Percentiles rank a stretch among this genome's conserved stretches.
These are phyloP conservation scores for Poterioochromonas sp. DNA, from an alignment of 352 stramenopile species.

Conservation along the genomic window DNA sequence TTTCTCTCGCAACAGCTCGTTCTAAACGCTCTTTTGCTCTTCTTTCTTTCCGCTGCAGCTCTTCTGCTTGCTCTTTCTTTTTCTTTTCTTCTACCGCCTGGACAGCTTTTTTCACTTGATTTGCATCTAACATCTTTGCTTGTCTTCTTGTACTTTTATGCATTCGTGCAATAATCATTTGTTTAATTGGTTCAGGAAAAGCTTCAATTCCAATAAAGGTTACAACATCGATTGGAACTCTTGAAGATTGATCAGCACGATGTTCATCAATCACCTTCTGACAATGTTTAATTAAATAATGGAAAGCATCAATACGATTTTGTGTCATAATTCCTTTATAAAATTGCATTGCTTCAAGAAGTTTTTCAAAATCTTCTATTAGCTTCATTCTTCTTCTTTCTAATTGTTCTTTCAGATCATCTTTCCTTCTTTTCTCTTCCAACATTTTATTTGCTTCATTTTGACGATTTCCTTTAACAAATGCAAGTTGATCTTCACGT, in stretches of 20 bases:
- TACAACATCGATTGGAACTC: not conserved
- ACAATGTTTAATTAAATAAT: not conserved
- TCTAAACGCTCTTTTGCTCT: no score
- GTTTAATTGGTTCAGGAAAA: not conserved
- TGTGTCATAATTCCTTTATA: not conserved
- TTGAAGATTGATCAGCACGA: not conserved
- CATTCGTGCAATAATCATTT: not conserved
- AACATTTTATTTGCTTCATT: not conserved
- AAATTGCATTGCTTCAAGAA: not conserved
- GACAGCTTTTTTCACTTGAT: no score
- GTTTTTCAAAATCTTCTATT: conserved; percentile 19
- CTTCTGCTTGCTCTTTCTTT: no score
- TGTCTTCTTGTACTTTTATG: not conserved
- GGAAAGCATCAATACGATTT: not conserved
- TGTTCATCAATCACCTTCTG: not conserved
- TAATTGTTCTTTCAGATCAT: not conserved
- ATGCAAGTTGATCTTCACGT: not conserved
- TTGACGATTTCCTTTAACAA: not conserved
- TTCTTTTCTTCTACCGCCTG: no score
- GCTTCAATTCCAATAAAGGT: not conserved
- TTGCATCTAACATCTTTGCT: no score
- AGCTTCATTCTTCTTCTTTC: not conserved
- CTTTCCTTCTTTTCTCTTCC: conserved; percentile 19
- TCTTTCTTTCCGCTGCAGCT: no score
- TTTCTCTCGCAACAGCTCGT: no score